phyloP scores from a whole-genome alignment of 495 filamentous ascomycete genomes.

The Massariosphaeria phaeospora region DNA sequence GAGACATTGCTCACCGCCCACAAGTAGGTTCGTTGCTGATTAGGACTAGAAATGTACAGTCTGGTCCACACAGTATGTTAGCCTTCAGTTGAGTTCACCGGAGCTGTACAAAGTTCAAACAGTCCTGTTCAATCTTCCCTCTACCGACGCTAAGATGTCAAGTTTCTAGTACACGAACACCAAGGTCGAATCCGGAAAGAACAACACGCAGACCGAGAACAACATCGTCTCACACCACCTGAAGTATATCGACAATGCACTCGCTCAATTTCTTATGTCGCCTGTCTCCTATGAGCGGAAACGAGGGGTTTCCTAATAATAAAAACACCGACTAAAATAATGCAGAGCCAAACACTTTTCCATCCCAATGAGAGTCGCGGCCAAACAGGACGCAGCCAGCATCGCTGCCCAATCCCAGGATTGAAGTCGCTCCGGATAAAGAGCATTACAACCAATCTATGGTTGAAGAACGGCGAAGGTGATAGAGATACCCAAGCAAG shows the following conservation, averaged over 20 bases:
- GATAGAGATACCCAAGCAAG: conserved; percentile 15
- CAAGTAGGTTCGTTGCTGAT: too few species aligned
- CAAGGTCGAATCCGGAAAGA: too few species aligned
- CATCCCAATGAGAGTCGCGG: conserved; percentile 5
- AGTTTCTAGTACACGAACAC: too few species aligned
- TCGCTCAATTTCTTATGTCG: conserved; percentile 13
- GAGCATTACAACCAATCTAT: conserved; percentile 22
- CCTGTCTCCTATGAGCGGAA: conserved; percentile 22
- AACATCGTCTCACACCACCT: background rate
- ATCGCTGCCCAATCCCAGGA: conserved; percentile 5
- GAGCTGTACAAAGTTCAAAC: too few species aligned
- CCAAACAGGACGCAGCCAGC: background rate
- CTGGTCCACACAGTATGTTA: too few species aligned
- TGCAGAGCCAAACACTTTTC: conserved; percentile 15
- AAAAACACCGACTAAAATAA: conserved; percentile 7
- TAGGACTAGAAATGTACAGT: too few species aligned
- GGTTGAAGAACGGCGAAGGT: conserved; percentile 9
- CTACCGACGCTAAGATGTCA: too few species aligned
- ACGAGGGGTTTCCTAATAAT: conserved; percentile 8
- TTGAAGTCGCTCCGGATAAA: conserved; percentile 9
- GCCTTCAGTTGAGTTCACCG: too few species aligned
- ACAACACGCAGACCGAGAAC: background rate
- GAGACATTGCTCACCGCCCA: too few species aligned
- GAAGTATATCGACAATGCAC: background rate
- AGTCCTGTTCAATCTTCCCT: too few species aligned